phyloP scores from a whole-genome alignment of 306 rosid species.

The Amphicarpaea edgeworthii region DNA sequence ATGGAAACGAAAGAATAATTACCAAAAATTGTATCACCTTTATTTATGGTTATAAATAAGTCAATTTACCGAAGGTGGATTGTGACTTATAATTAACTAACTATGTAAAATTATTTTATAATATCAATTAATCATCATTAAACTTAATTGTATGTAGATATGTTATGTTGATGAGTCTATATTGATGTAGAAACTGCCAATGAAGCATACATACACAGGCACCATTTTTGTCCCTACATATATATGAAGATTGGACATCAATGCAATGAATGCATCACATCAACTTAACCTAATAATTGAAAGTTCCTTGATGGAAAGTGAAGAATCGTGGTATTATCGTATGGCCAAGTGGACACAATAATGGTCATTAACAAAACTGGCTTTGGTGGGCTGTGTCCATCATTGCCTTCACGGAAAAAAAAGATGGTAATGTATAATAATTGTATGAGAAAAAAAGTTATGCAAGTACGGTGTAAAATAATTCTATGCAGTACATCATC shows the following conservation, averaged over 20 bases:
- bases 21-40: no score
- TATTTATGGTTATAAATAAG: no score
- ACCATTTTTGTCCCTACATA: conserved; percentile 3
- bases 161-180: neutral
- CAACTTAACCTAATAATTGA: conserved; percentile 2
- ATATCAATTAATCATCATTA: no score
- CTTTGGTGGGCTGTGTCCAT: neutral
- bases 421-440: neutral
- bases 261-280: conserved; percentile 2
- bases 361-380: conserved; percentile 1
- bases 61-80: no score
- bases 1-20: no score
- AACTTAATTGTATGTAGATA: no score
- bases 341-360: conserved; percentile 4
- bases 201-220: conserved; percentile 7
- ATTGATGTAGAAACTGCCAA: neutral
- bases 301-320: conserved; percentile 1
- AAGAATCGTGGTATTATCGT: conserved; percentile 21
- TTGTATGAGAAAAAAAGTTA: no score
- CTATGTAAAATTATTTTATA: no score
- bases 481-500: no score
- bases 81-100: no score
- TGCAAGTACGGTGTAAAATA: no score
- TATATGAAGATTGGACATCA: neutral
- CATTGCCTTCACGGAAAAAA: conserved; percentile 1